Evolutionary conservation across 2,329 filamentous ascomycete genomes (phyloP).

Genomic region (Neonectria hederae): DNA sequence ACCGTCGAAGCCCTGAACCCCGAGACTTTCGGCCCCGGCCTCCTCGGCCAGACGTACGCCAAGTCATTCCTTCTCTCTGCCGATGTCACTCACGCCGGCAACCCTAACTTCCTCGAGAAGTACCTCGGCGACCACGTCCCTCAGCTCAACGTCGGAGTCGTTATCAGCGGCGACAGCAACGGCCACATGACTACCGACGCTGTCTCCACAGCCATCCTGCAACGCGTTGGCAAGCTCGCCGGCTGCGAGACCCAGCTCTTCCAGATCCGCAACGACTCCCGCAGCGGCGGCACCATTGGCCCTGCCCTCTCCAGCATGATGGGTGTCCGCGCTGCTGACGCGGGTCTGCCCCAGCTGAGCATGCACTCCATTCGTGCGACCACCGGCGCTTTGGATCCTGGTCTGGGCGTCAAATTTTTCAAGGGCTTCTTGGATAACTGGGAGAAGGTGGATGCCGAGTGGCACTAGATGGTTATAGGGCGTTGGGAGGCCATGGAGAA

Average conservation of each 20-base stretch:
- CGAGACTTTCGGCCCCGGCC: conserved; percentile 61
- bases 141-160: conserved; percentile 86
- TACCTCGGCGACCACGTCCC: conserved; percentile 91
- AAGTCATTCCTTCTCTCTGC: conserved; percentile 92
- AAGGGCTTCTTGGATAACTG: conserved; percentile 89
- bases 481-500: conserved; percentile 14
- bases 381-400: conserved; percentile 85
- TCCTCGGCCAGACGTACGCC: conserved; percentile 85
- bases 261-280: conserved; percentile 92
- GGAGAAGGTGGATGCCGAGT: conserved; percentile 86
- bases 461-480: conserved; percentile 53
- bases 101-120: conserved; percentile 88
- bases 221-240: conserved; percentile 78
- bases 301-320: conserved; percentile 85
- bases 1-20: conserved; percentile 75
- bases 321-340: conserved; percentile 85
- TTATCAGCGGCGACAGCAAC: conserved; percentile 83
- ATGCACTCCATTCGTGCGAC: conserved; percentile 96
- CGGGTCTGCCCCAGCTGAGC: conserved; percentile 87
- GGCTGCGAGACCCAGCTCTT: conserved; percentile 83
- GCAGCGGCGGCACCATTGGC: conserved; percentile 93
- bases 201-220: conserved; percentile 82
- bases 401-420: conserved; percentile 87
- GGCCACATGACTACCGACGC: conserved; percentile 97
- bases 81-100: conserved; percentile 92